These are phyloP conservation scores for Clitopilus hobsonii DNA, from an alignment of 768 basidiomycete species.

Conservation along the genomic window DNA sequence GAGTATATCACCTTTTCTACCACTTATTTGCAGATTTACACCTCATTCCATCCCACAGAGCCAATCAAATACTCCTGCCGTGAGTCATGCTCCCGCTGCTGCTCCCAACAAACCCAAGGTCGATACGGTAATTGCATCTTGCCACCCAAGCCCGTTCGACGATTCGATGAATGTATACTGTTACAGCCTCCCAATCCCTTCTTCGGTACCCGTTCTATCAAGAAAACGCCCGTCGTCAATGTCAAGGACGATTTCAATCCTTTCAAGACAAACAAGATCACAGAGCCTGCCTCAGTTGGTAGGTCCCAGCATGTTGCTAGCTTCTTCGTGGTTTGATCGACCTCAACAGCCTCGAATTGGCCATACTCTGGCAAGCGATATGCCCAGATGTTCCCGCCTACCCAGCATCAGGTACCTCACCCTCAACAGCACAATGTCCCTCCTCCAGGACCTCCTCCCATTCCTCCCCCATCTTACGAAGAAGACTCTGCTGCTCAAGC, in stretches of 20 bases:
- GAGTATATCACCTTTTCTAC: conserved; percentile 65
- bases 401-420: conserved; percentile 53
- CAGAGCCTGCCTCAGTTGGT: conserved; percentile 72
- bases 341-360: conserved; percentile 64
- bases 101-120: conserved; percentile 60
- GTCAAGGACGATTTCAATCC: conserved; percentile 98
- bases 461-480: conserved; percentile 75
- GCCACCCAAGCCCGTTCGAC: background rate
- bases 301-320: conserved; percentile 25
- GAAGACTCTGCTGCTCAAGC: conserved; percentile 66
- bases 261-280: conserved; percentile 83
- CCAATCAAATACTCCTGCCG: conserved; percentile 38
- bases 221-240: conserved; percentile 72
- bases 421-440: conserved; percentile 63
- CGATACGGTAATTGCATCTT: conserved; percentile 40
- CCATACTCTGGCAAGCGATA: conserved; percentile 89
- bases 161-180: conserved; percentile 10
- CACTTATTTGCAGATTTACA: conserved; percentile 3
- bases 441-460: conserved; percentile 62
- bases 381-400: conserved; percentile 67
- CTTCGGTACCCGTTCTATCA: conserved; percentile 77
- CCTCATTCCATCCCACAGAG: conserved; percentile 29
- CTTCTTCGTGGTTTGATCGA: background rate
- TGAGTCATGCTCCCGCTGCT: conserved; percentile 44
- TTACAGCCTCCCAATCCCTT: conserved; percentile 73